Evolutionary conservation across 305 asterid species (phyloP), one percentile per base, ranked within the genome.

Genomic region (Solanum hybrid): DNA sequence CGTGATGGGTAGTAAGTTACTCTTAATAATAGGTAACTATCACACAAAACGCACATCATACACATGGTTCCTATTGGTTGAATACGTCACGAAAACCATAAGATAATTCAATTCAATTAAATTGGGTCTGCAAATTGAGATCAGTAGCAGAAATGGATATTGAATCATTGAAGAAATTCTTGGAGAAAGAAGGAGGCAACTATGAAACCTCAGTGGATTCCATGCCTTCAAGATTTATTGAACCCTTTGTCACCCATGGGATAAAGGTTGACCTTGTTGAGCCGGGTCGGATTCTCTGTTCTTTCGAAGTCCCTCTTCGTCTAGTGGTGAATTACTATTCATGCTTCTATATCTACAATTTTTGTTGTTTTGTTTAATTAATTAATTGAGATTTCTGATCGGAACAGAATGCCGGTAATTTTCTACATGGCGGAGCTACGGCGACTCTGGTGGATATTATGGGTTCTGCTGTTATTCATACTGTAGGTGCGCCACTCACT

Each of bases 401-500:
- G 81, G 39, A 75, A 31, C 80, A 97, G 99, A 96, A 96, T 78
- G 85, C 93, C 42, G 99, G 94, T 34, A 96, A 95, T 40, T 88
- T 96, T 12, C 90, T 97, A 93, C 99, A 97, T 94, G 98, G 98
- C 74, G 99, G 99, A 75, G 99, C 98, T 36, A 96, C 95, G 89
- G 98, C 95, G 89, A 89, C 96, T 67, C 93, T 97, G 91, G 99
- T 97, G 90, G 99, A 97, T 92, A 84, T 96, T 37, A 93, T 96
- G 20, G 98, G 99, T 0, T 95, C 99, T 33, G 98, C 97, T 37
- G 99, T 88, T 36, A 85, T 97, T 35, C 87, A n/a, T 90, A 92
- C 99, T 13, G 89, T 90, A 91, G 98, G 99, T 20, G 93, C 92
- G 88, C 92, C 92, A 22, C 29, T 81, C 8, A 89, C 94, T 3